Evolutionary conservation across 176 grass and related monocot genomes (phyloP).

Genomic region (Pharus latifolius): DNA sequence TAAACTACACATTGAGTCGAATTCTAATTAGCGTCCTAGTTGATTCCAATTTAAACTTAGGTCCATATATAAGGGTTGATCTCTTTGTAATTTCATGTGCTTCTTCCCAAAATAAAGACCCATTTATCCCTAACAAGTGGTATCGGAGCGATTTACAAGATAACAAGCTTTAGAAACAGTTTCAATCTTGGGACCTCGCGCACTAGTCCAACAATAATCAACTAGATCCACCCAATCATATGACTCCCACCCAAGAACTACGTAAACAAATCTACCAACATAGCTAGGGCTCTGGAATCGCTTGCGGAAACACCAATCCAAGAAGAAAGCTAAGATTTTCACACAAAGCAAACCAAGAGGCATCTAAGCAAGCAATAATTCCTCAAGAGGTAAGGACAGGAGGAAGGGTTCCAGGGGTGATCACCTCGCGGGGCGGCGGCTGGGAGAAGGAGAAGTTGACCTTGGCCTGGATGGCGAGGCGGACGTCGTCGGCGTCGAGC

Average conservation of each 20-base stretch:
- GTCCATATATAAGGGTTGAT: no score
- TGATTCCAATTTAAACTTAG: no score
- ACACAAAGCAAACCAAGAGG: no score
- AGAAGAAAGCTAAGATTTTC: background rate
- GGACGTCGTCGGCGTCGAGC: constrained; percentile 86
- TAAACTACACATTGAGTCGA: no score
- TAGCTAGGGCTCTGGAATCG: constrained; percentile 13
- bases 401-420: background rate
- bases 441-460: constrained; percentile 98
- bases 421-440: constrained; percentile 95
- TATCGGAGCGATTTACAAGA: no score
- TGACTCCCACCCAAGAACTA: no score
- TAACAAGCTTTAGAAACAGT: no score
- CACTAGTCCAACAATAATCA: background rate
- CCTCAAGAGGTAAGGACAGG: background rate
- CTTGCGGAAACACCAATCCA: background rate
- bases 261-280: background rate
- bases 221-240: background rate
- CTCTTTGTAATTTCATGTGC: no score
- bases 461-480: constrained; percentile 89
- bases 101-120: no score
- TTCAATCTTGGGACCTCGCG: background rate
- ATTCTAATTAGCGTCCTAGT: no score
- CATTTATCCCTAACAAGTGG: no score
- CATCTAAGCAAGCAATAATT: background rate